Evolutionary conservation across 345 rosid genomes (phyloP), one percentile per base, ranked within the genome.

Genomic region (Linum usitatissimum): DNA sequence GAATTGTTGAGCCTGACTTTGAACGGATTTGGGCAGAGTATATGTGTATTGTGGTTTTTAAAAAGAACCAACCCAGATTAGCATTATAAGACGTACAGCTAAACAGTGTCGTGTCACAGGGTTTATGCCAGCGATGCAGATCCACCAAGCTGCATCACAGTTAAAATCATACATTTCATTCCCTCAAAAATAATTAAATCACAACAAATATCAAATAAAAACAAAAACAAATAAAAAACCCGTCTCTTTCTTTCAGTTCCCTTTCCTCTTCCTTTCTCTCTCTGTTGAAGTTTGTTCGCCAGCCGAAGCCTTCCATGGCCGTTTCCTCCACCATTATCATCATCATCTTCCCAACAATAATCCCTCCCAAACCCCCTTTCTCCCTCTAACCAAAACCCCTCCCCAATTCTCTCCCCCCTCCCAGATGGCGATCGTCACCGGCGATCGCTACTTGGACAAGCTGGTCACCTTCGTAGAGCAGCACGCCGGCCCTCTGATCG

Each of bases 391-490:
- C 8, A 34, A 15, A 54, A 6, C n/a, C 55, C 60, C 31, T 55
- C 55, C 40, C 39, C 18, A 9, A n/a, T 5, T 36, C 59, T 10
- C 40, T 53, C 42, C 3, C 38, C 15, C 12, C n/a, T 53, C 5
- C n/a, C 15, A 7, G 38, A 91, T 91, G 97, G 91, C 83, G 77
- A 80, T 87, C 79, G 95, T 93, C 18, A 93, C 96, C 14, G 99
- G 99, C 57, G 99, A 93, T 78, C 95, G 95, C 20, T 93, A 93
- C 70, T 66, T 93, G 0, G 97, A 93, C 64, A 81, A 81, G 64
- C 84, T 93, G 31, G 89, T 84, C 49, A 78, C 75, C 59, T 93
- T 93, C 78, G 87, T 93, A 1, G 95, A 87, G n/a, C 71, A 78
- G 3, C 81, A 83, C 7, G 90, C 95, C 20, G 99, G 82, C 8